Evolutionary conservation across 345 rosid species (phyloP).

Genomic region (Pistacia vera): DNA sequence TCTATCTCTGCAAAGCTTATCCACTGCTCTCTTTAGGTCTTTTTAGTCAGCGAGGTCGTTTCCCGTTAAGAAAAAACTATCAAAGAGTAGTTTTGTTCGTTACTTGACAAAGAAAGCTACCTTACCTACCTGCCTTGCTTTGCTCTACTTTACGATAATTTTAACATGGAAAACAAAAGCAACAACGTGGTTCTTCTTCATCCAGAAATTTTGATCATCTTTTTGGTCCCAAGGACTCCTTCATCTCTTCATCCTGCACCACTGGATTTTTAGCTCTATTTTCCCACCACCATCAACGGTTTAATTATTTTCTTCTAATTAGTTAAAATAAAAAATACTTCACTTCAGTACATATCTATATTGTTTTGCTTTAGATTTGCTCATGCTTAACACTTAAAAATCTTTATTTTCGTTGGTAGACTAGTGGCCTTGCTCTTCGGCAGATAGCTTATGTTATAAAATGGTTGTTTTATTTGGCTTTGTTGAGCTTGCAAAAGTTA

Average conservation of each 20-base stretch:
- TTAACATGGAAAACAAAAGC: slow-evolving; percentile 38
- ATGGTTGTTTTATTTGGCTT: not conserved
- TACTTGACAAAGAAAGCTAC: slow-evolving; percentile 34
- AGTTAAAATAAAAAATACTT: no score
- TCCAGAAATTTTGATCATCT: slow-evolving; percentile 47
- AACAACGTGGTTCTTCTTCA: slow-evolving; percentile 28
- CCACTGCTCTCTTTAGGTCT: slow-evolving; percentile 24
- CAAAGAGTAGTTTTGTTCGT: slow-evolving; percentile 43
- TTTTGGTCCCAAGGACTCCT: slow-evolving; percentile 57
- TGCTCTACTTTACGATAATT: not conserved
- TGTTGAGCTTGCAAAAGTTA: no score
- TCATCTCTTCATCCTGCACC: slow-evolving; percentile 42
- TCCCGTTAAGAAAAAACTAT: slow-evolving; percentile 19
- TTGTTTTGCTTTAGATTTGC: no score
- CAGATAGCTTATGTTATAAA: not conserved
- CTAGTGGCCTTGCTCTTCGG: no score
- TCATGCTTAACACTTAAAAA: no score
- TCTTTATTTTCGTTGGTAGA: no score
- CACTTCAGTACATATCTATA: no score
- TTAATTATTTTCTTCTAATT: not conserved
- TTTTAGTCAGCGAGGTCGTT: slow-evolving; percentile 31
- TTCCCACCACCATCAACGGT: slow-evolving; percentile 61
- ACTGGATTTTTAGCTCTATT: slow-evolving; percentile 46
- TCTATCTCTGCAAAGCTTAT: slow-evolving; percentile 38
- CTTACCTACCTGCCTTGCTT: no score